These are phyloP conservation scores for Boletus vermiculosoides DNA, from an alignment of 768 basidiomycete species.

Conservation along the genomic window DNA sequence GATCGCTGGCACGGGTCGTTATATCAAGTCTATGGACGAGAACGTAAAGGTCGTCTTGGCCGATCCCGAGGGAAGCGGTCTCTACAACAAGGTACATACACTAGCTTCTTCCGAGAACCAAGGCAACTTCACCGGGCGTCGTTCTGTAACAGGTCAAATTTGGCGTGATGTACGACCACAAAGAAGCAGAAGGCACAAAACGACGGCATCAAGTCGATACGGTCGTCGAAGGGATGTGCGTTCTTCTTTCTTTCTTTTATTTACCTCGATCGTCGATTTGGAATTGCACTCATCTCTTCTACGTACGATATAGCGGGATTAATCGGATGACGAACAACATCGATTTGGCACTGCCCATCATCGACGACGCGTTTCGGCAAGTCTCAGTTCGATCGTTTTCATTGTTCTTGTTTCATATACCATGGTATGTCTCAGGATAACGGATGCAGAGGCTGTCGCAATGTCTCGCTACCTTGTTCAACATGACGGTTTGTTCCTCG, in stretches of 20 bases:
- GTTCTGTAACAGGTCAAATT: slow-evolving; percentile 62
- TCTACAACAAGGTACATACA: slow-evolving; percentile 80
- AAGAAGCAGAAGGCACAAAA: slow-evolving; percentile 91
- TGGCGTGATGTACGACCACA: slow-evolving; percentile 93
- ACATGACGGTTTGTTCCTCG: slow-evolving; percentile 90
- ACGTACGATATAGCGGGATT: slow-evolving; percentile 61
- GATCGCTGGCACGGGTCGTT: slow-evolving; percentile 79
- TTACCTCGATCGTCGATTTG: background rate
- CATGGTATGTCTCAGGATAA: slow-evolving; percentile 53
- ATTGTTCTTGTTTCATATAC: background rate
- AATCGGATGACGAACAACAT: slow-evolving; percentile 93
- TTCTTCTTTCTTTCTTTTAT: slow-evolving; percentile 8
- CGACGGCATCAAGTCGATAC: slow-evolving; percentile 94
- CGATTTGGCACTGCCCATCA: slow-evolving; percentile 74
- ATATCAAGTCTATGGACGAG: slow-evolving; percentile 71
- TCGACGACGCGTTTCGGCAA: slow-evolving; percentile 88
- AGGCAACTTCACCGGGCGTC: background rate
- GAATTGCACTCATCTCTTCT: background rate
- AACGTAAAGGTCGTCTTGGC: slow-evolving; percentile 70
- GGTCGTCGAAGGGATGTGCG: slow-evolving; percentile 87
- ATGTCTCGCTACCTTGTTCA: slow-evolving; percentile 94
- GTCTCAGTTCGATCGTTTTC: background rate
- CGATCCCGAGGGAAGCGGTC: slow-evolving; percentile 92
- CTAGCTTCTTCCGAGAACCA: background rate
- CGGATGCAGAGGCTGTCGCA: slow-evolving; percentile 90